Evolutionary conservation across 2,329 filamentous ascomycete genomes (phyloP), one percentile per base, ranked within the genome.

Genomic region (Magnaporthales sp.): DNA sequence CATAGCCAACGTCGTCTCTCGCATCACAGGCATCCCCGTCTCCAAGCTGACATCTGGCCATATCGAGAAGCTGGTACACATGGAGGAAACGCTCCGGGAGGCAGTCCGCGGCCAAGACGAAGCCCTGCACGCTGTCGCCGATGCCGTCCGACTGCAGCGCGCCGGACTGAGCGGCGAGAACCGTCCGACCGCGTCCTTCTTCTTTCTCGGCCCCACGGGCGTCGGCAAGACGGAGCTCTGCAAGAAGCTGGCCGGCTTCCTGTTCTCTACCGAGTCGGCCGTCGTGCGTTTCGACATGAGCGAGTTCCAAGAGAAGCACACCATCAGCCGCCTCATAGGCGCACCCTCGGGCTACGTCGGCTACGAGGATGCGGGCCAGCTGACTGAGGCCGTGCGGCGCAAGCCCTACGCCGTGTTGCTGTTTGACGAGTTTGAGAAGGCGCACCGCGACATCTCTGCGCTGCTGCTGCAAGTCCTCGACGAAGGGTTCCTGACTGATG

Each of bases 401-500:
- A 98, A 98, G 77, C 95, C 95, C 0, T 98, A 98, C 72, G 93
- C 94, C 0, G 92, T 99, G 0, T 83, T 99, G 0, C 84, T 99
- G 1, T 96, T 99, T 72, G 95, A 99, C 75, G 95, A 98, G 75
- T 98, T 97, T 72, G 95, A 99, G 75, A 98, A 99, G 76, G 95
- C 94, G 0, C 95, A 98, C 75, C 89, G 92, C 66, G 95, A 99
- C 72, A 97, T 98, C 70, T 96, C 92, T 0, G 90, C 93, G 0
- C 82, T 99, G 3, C 84, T 99, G 4, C 85, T 99, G 4, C 95
- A 98, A 77, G 94, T 98, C 0, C 86, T 99, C 0, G 95, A 98
- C 74, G 95, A 98, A 76, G 95, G 95, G 2, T 97, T 95, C 80
- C 84, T 99, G 64, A 98, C 94, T 0, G 95, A 98, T 75, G 89